Percentiles rank a stretch among this genome's conserved stretches.
Conservation (phyloP, 2,329 filamentous ascomycete species). For the Paecilomyces variotii region DNA sequence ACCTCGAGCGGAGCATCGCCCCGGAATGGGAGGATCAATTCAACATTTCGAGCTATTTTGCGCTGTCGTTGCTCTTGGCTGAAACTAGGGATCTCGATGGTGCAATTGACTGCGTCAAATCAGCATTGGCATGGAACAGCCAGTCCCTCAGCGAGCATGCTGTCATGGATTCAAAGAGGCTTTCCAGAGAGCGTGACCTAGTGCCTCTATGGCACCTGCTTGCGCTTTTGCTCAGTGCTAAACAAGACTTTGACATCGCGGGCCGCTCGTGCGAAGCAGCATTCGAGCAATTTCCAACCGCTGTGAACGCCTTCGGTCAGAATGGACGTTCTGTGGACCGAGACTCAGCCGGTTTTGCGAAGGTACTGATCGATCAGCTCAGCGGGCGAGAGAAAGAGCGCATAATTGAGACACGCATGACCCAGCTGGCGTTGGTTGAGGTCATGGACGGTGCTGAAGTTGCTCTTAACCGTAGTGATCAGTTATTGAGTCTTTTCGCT, state of each 20-base stretch:
- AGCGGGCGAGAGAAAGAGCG: conserved; percentile 75
- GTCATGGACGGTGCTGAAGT: conserved; percentile 72
- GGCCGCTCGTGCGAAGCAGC: conserved; percentile 79
- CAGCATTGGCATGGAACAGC: conserved; percentile 55
- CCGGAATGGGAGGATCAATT: conserved; percentile 57
- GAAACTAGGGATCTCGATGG: conserved; percentile 73
- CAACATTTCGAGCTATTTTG: conserved; percentile 71
- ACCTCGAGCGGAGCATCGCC: conserved; percentile 64
- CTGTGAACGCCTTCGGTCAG: conserved; percentile 60
- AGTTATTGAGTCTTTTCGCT: conserved; percentile 73
- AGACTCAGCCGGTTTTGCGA: conserved; percentile 11
- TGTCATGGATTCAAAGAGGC: conserved; percentile 25
- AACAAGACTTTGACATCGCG: conserved; percentile 76
- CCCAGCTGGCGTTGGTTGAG: conserved; percentile 77
- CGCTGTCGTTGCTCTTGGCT: conserved; percentile 74
- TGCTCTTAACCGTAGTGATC: conserved; percentile 81
- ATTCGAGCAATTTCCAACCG: conserved; percentile 78
- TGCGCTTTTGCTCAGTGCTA: conserved; percentile 73
- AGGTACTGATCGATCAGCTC: conserved; percentile 67
- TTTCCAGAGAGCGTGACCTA: conserved; percentile 38
- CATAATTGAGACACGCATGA: conserved; percentile 93
- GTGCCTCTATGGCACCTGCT: conserved; percentile 89
- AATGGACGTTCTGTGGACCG: conserved; percentile 33
- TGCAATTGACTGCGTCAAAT: conserved; percentile 76
- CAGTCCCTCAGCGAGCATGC: conserved; percentile 14